Base-by-base conservation (phyloP, 345 rosid species). In the Anastatica hierochuntica region DNA sequence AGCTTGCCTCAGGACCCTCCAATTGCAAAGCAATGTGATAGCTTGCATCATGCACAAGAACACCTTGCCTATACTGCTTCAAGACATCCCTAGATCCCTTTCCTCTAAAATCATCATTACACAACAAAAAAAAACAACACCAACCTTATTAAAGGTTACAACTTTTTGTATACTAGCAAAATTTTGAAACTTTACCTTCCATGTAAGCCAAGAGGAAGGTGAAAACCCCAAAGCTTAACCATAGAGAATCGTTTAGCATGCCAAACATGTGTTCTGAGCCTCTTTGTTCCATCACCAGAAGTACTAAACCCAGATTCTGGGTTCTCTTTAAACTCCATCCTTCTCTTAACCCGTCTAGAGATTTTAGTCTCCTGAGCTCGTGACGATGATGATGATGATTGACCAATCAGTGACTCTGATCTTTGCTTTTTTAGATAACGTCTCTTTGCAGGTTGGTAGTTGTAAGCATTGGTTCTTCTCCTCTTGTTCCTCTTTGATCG, bases 211-310 rank as follows among this genome's bases (percentile, higher is more conserved):
- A 82, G 72, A 64, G 98, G 98, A 71, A 90, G 83, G 43, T 90
- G 60, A 58, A 79, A 87, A 0, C 98, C 87, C 88, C 96, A 87
- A 36, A 73, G 75, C 77, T 87, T 90, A 38, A 73, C 48, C 95
- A 90, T 87, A 7, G 76, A 75, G 51, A 90, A 87, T 14, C 96
- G 79, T 74, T 90, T 90, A 5, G 92, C 83, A 58, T 80, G 89
- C 98, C 98, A 90, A 39, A 90, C 79, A 66, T 90, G 98, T 8
- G 96, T 90, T 60, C 92, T 82, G 44, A 84, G 68, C 61, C 96
- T 78, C 85, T 75, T 90, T 5, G 96, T 87, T 33, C 89, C 92
- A 51, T 90, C 96, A 8, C 88, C 82, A 5, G 95, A 79, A 62
- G 79, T 62, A 67, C 60, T 20, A 48, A 82, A 87, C 5, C 89